Conservation (phyloP, 1,139 yeast genomes). For the Suzukiozyma palmioleophila region DNA sequence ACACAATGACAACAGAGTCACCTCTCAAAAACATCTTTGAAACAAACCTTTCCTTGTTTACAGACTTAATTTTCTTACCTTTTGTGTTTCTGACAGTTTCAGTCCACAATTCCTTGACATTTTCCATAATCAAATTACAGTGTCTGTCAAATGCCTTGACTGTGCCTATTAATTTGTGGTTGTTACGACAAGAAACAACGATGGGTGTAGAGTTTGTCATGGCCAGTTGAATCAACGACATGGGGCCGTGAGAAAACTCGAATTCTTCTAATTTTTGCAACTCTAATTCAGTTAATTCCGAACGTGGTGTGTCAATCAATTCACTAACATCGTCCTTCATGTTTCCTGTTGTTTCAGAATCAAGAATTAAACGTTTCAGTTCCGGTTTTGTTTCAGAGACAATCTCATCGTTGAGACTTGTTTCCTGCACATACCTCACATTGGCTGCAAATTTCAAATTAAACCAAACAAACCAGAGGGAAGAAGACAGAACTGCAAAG, state of each 20-base stretch:
- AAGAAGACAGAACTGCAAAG: too few relatives aligned
- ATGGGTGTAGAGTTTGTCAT: conserved; percentile 72
- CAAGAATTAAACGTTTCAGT: too few relatives aligned
- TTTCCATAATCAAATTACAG: conserved; percentile 86
- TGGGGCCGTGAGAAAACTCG: conserved; percentile 88
- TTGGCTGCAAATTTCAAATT: too few relatives aligned
- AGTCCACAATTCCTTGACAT: conserved; percentile 90
- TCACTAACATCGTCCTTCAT: conserved; percentile 36
- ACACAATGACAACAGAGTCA: conserved; percentile 84
- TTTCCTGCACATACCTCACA: too few relatives aligned
- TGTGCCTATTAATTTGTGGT: conserved; percentile 83
- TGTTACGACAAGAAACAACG: conserved; percentile 85
- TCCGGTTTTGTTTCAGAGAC: too few relatives aligned
- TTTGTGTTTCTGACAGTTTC: conserved; percentile 61
- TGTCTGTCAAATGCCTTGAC: conserved; percentile 96
- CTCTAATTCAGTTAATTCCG: conserved; percentile 79
- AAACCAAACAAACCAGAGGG: too few relatives aligned
- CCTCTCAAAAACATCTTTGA: conserved; percentile 91
- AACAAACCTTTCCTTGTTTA: conserved; percentile 79
- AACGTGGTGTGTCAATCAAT: conserved; percentile 63
- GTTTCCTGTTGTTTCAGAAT: background rate
- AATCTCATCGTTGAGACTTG: too few relatives aligned
- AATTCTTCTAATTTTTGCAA: conserved; percentile 81
- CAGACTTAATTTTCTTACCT: conserved; percentile 67
- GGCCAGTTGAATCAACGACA: conserved; percentile 79